Base-by-base conservation (phyloP, 225 moss, liverwort and hornwort species). In the Thuidium tamariscinum region DNA sequence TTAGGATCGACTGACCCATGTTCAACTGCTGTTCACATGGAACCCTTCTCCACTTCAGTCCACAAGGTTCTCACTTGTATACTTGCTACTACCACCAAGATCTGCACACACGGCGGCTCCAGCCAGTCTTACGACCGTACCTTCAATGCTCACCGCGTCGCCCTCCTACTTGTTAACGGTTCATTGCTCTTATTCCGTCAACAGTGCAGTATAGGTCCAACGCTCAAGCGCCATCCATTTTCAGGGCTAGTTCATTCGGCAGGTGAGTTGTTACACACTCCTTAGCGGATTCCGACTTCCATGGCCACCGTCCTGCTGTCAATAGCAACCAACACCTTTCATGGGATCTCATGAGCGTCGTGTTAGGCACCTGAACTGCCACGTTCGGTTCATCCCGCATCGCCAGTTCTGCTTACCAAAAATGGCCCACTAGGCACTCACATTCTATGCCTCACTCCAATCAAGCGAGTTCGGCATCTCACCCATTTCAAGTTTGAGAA, bases 41-140 rank as follows among this genome's bases (percentile, higher is more conserved):
- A 83, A 88, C 87, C 87, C 70, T 88, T 84, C 80, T 80, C 84
- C 64, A 56, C 57, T 77, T 77, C 56, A 36, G 37, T 79, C 84
- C 80, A 80, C 72, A 84, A 72, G 59, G 59, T 77, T 83, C 83
- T 83, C 42, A 83, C 46, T 83, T 61, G 70, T 56, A 64, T 64
- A 62, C 32, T 63, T 63, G 63, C 63, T 32, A 32, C 63, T 64
- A 64, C 34, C 30, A 34, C 64, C 64, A 64, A 64, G 64, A 64
- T 64, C 64, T 64, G 18, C 64, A 34, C 34, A 34, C 17, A 18
- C 34, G 17, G 34, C 34, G 9, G 34, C 34, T 64, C 18, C 64
- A 64, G 17, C 18, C 9, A 2, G 63, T 8, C 34, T 63, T 34
- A 32, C 34, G 34, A 16, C 63, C 34, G 34, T 32, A 34, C 16